Percentiles rank a stretch among this genome's conserved stretches.
Conservation (phyloP, 148 eudicot genomes). For the Simmondsia chinensis region DNA sequence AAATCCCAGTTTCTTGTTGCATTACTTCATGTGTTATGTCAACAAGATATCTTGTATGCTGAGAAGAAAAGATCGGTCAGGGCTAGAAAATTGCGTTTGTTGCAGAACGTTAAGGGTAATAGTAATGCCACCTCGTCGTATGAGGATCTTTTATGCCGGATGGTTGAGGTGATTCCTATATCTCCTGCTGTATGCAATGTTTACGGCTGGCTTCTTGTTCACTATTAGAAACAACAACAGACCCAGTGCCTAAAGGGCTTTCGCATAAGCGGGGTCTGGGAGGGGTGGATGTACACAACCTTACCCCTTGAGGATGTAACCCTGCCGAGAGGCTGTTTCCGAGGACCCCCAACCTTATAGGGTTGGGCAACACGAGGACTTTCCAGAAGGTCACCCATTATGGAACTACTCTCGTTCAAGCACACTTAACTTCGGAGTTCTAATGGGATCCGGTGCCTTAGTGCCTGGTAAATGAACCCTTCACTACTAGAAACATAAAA, state of each 20-base stretch:
- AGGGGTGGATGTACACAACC: too few species aligned
- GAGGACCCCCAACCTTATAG: too few species aligned
- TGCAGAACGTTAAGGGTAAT: conserved; percentile 11
- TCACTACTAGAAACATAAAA: too few species aligned
- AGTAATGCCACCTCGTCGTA: conserved; percentile 17
- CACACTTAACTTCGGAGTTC: too few species aligned
- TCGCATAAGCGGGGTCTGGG: background rate
- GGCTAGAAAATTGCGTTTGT: conserved; percentile 19
- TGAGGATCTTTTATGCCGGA: conserved; percentile 18
- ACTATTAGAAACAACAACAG: background rate
- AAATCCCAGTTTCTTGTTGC: conserved; percentile 30
- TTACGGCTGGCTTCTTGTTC: conserved; percentile 2
- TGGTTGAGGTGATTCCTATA: conserved; percentile 55
- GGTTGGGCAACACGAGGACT: too few species aligned
- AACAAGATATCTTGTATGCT: conserved; percentile 5
- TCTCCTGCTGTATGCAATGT: background rate
- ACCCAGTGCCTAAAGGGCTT: background rate
- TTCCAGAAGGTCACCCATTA: too few species aligned
- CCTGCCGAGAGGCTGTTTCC: too few species aligned
- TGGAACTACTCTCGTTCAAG: too few species aligned
- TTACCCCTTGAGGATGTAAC: too few species aligned
- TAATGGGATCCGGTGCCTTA: too few species aligned
- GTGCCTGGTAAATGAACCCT: too few species aligned
- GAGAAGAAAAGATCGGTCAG: conserved; percentile 8
- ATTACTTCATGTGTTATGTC: conserved; percentile 28